Conservation (phyloP, 2,329 filamentous ascomycete species). For the Apiospora pterosperma region DNA sequence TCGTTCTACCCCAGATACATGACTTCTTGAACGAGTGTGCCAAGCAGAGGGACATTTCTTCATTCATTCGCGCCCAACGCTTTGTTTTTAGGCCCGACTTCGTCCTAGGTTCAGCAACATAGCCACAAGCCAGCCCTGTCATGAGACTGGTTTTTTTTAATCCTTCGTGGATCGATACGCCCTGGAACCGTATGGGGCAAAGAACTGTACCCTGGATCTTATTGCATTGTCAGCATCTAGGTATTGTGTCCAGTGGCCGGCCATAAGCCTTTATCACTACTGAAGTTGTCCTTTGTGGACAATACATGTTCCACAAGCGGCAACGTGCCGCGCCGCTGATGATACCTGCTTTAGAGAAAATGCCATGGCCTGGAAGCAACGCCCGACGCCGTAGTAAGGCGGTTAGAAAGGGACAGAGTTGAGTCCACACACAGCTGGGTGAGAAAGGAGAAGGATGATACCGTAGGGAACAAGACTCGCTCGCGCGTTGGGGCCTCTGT, state of each 20-base stretch:
- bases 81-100: conserved; percentile 38
- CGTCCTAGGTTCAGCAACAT: conserved; percentile 1
- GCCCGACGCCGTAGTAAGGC: not conserved
- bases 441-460: not conserved
- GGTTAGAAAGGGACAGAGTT: not conserved
- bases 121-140: not conserved
- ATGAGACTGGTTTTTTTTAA: not conserved
- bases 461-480: not conserved
- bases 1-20: conserved; percentile 56
- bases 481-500: not conserved
- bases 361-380: not conserved
- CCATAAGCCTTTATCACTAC: not conserved
- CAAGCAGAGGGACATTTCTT: conserved; percentile 57
- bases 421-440: not conserved
- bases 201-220: not conserved
- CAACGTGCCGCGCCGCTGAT: not conserved
- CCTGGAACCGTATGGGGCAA: not conserved
- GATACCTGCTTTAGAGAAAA: not conserved
- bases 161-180: not conserved
- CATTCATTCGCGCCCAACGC: conserved; percentile 50
- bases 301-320: not conserved
- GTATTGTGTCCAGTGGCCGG: not conserved
- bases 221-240: not conserved
- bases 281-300: not conserved
- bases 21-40: conserved; percentile 57